Evolutionary conservation across 2,329 filamentous ascomycete species (phyloP).

Genomic region (Fusarium verticillioides): DNA sequence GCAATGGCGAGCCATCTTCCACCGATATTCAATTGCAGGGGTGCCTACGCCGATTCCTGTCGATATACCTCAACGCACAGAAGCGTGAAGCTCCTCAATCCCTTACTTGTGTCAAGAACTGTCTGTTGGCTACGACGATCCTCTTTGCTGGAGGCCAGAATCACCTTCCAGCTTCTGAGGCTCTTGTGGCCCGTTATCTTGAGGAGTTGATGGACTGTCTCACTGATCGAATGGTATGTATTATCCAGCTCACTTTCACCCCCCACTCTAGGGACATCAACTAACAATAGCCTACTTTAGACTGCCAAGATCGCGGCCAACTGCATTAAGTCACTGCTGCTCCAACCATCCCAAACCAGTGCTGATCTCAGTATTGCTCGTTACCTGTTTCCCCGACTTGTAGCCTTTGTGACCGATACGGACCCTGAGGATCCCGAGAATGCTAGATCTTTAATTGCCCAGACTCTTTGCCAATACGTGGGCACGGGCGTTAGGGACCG

Average conservation of each 20-base stretch:
- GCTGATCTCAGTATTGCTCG: conserved; percentile 80
- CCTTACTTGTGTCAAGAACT: conserved; percentile 91
- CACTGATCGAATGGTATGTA: conserved; percentile 77
- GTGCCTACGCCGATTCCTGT: conserved; percentile 83
- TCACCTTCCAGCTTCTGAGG: conserved; percentile 78
- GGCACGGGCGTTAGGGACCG: conserved; percentile 58
- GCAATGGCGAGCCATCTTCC: conserved; percentile 56
- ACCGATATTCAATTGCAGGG: conserved; percentile 80
- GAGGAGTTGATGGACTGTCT: conserved; percentile 88
- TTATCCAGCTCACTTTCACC: not conserved
- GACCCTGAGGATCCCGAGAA: conserved; percentile 83
- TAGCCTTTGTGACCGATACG: conserved; percentile 78
- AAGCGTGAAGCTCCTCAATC: conserved; percentile 80
- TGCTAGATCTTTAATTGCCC: conserved; percentile 75
- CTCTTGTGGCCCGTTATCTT: conserved; percentile 78
- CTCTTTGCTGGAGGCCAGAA: conserved; percentile 85
- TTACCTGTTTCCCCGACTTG: conserved; percentile 77
- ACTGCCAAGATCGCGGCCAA: conserved; percentile 91
- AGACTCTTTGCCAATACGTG: conserved; percentile 80
- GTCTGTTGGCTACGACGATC: conserved; percentile 86
- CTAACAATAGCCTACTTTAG: conserved; percentile 51
- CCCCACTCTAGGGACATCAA: not conserved
- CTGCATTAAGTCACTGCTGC: conserved; percentile 85
- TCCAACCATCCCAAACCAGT: conserved; percentile 69
- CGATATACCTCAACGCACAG: conserved; percentile 80